Percentiles rank a stretch among this genome's conserved stretches.
Evolutionary conservation across 106 monocot genomes (phyloP).

Genomic region (Amphibolis antarctica): DNA sequence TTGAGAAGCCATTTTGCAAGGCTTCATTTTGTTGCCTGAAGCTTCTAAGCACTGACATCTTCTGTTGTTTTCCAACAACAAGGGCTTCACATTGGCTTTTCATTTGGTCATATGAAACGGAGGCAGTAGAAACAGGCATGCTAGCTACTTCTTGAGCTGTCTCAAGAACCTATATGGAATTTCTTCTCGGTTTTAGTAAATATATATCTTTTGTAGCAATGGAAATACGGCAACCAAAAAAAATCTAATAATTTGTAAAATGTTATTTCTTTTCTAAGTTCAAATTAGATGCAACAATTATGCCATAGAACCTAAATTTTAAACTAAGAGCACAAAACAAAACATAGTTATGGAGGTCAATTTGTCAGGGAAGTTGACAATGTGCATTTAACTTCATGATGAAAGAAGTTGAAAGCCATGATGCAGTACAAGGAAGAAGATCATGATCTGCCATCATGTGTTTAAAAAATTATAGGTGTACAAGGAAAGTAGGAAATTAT

Average conservation of each 20-base stretch:
- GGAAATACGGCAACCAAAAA: not conserved
- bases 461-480: no score
- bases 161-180: conserved; percentile 53
- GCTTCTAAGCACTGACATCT: conserved; percentile 84
- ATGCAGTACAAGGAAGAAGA: not conserved
- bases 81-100: conserved; percentile 92
- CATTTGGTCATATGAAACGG: conserved; percentile 87
- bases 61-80: conserved; percentile 77
- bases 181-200: not conserved
- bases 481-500: no score
- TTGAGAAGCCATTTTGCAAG: conserved; percentile 1
- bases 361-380: not conserved
- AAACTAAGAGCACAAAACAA: not conserved
- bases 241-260: not conserved
- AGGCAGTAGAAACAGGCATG: conserved; percentile 25
- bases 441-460: no score
- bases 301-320: not conserved
- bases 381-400: not conserved
- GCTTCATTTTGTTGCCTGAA: conserved; percentile 41
- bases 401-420: not conserved
- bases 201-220: not conserved
- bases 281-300: not conserved
- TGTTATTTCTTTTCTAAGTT: not conserved
- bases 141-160: conserved; percentile 56
- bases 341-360: not conserved